Evolutionary conservation across 2,329 filamentous ascomycete genomes (phyloP).

Genomic region (Aureobasidium pullulans): DNA sequence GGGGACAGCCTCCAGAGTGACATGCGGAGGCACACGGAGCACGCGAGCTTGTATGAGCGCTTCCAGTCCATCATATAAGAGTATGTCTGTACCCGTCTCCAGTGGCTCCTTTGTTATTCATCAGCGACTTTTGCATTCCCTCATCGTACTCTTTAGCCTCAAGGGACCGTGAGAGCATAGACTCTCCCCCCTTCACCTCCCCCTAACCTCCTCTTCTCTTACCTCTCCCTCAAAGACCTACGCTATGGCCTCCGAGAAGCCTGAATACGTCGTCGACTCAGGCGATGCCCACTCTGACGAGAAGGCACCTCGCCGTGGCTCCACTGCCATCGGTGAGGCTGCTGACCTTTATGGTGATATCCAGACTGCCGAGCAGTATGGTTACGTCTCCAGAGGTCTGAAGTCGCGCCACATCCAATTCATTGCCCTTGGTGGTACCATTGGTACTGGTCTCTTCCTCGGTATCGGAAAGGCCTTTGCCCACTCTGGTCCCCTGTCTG

Average conservation of each 20-base stretch:
- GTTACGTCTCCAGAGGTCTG: slow-evolving; percentile 44
- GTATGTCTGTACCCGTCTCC: background rate
- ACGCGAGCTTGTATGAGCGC: background rate
- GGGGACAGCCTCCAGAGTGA: background rate
- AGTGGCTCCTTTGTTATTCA: background rate
- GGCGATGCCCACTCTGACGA: slow-evolving; percentile 4
- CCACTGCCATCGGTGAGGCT: slow-evolving; percentile 35
- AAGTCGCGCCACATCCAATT: slow-evolving; percentile 52
- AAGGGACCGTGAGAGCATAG: slow-evolving; percentile 1
- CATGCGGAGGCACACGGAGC: slow-evolving; percentile 6
- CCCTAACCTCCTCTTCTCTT: background rate
- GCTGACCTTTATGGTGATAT: slow-evolving; percentile 47
- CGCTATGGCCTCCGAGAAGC: slow-evolving; percentile 13
- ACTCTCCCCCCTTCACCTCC: background rate
- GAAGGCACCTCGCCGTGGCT: slow-evolving; percentile 14
- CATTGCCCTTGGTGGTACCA: slow-evolving; percentile 53
- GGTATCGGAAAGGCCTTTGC: slow-evolving; percentile 16
- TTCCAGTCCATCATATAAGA: slow-evolving; percentile 3
- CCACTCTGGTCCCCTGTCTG: slow-evolving; percentile 14
- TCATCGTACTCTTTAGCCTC: background rate
- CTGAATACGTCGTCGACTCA: slow-evolving; percentile 9
- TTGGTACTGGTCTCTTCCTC: slow-evolving; percentile 26
- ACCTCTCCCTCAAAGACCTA: background rate
- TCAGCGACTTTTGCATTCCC: background rate
- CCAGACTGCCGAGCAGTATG: slow-evolving; percentile 43